These are phyloP conservation scores for Diutina pseudorugosa DNA, from an alignment of 1,139 yeast species.

Conservation along the genomic window DNA sequence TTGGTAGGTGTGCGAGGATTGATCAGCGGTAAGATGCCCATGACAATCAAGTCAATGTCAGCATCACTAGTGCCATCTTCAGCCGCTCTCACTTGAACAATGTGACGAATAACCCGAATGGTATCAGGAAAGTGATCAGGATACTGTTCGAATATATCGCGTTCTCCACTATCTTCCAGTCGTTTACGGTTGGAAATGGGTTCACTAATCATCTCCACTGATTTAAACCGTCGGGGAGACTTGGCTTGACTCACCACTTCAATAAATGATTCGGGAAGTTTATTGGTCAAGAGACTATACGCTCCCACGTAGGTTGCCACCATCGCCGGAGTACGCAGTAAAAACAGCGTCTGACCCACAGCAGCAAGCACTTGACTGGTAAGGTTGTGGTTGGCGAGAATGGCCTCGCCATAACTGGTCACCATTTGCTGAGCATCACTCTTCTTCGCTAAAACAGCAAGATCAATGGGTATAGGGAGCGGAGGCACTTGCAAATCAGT, in stretches of 20 bases:
- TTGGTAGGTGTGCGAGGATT: not conserved
- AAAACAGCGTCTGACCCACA: not conserved
- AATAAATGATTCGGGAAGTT: not conserved
- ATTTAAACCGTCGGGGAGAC: not conserved
- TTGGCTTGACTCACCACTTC: not conserved
- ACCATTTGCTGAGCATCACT: not conserved
- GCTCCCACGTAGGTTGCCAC: not conserved
- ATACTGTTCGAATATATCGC: not conserved
- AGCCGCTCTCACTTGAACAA: not conserved
- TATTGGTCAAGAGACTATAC: not conserved
- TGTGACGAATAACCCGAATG: not conserved
- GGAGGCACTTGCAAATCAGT: not conserved
- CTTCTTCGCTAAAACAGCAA: not conserved
- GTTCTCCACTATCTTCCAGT: not conserved
- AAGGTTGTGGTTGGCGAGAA: not conserved
- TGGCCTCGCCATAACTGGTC: not conserved
- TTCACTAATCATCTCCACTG: not conserved
- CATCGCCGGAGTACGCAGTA: not conserved
- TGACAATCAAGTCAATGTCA: too few species aligned
- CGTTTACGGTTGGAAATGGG: not conserved
- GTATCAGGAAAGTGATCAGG: not conserved
- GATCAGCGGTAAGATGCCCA: not conserved
- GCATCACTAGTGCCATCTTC: not conserved
- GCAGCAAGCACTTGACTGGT: not conserved
- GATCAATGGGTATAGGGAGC: not conserved